phyloP scores from a whole-genome alignment of 2,329 filamentous ascomycete species.

The Pyrenochaeta sp. region DNA sequence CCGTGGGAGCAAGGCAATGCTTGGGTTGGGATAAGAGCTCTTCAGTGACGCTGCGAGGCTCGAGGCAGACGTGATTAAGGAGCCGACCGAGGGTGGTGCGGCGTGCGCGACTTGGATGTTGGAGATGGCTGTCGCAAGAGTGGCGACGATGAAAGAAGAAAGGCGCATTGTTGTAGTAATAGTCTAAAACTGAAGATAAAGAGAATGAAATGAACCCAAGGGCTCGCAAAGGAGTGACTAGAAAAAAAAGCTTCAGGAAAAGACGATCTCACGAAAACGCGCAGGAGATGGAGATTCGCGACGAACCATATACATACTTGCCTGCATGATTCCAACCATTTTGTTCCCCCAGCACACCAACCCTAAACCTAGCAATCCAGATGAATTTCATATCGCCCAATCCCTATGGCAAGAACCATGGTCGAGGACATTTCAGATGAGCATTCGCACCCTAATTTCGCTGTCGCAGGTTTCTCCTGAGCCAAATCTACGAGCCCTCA shows the following conservation, averaged over 20 bases:
- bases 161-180: no score
- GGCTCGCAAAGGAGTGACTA: neutral
- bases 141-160: constrained; percentile 2
- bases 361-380: no score
- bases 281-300: no score
- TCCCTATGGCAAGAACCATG: no score
- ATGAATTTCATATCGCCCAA: no score
- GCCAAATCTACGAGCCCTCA: no score
- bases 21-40: constrained; percentile 23
- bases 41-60: constrained; percentile 24
- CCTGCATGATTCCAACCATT: no score
- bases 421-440: no score
- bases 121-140: constrained; percentile 5
- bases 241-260: neutral
- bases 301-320: no score
- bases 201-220: neutral
- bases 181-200: neutral
- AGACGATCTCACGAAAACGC: neutral
- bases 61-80: constrained; percentile 20
- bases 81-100: constrained; percentile 10
- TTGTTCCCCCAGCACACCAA: no score
- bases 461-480: no score
- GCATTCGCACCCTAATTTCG: no score
- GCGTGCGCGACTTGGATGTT: constrained; percentile 4
- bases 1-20: constrained; percentile 25